Evolutionary conservation across 2,329 filamentous ascomycete species (phyloP), one percentile per base, ranked within the genome.

Genomic region (Grosmannia penicillata): DNA sequence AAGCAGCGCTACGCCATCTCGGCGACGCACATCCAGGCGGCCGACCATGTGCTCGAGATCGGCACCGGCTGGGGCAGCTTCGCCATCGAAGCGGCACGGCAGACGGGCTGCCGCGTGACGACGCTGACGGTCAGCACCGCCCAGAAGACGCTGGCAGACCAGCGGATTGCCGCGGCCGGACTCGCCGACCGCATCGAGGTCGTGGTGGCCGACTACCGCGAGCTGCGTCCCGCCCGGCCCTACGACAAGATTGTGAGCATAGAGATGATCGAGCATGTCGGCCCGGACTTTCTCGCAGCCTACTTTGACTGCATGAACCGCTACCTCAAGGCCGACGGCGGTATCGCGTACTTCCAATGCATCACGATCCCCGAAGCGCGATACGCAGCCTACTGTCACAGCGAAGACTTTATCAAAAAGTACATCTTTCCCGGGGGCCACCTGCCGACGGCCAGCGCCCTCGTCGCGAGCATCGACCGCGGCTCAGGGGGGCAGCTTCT

Each of bases 391-490:
- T 83, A 83, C 50, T 66, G 72, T 15, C 73, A 68, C 48, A 68
- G 70, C 3, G 73, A 80, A 53, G 79, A 83, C 51, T 85, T 85
- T 56, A 83, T 85, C 51, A 71, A 78, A 41, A 74, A 76, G 44
- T 82, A 85, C 56, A 84, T 85, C 39, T 85, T 86, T 56, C 81
- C 80, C 0, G 79, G 80, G n/a, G 81, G 80, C 1, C 78, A 84
- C 50, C 59, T 85, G 7, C 73, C 73, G 0, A 69, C 67, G 3
- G 63, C 65, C 24, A 70, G 63, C 13, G 68, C 75, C 46, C 57
- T 78, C 15, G 55, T 77, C 19, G 59, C 64, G 36, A 66, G 75
- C 25, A 77, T 85, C 45, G 68, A 65, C 29, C 61, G 62, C 21
- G 74, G 74, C 25, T 78, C 76, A 0, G 56, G 63, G 9, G 72